These are phyloP conservation scores for Ampelomyces quisqualis DNA, from an alignment of 2,329 filamentous ascomycete genomes.

Conservation along the genomic window DNA sequence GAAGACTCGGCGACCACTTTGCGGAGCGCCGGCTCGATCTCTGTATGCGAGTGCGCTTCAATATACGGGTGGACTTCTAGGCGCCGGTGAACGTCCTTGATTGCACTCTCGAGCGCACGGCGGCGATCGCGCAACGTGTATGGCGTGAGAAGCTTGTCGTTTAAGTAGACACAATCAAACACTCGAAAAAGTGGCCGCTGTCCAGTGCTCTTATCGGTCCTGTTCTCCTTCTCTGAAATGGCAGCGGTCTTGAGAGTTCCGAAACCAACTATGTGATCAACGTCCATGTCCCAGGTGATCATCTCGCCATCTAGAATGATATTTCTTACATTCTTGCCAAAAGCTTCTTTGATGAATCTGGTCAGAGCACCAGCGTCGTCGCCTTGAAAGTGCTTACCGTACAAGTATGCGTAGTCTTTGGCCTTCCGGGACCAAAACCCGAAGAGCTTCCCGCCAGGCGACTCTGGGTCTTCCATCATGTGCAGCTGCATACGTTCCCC, in stretches of 20 bases:
- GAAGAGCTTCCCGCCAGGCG: conserved; percentile 72
- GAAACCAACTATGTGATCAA: conserved; percentile 83
- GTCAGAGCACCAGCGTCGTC: conserved; percentile 72
- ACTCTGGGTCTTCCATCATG: conserved; percentile 69
- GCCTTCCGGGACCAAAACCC: conserved; percentile 93
- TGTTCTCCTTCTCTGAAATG: conserved; percentile 73
- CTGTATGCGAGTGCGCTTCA: conserved; percentile 64
- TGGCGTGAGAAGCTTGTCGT: conserved; percentile 73
- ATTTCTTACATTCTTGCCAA: conserved; percentile 74
- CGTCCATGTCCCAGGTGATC: conserved; percentile 93
- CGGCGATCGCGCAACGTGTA: conserved; percentile 82
- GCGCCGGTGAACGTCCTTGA: conserved; percentile 69
- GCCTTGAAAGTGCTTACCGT: conserved; percentile 75
- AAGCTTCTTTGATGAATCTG: conserved; percentile 74
- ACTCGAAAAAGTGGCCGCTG: conserved; percentile 78
- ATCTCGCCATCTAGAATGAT: conserved; percentile 96
- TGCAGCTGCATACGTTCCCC: conserved; percentile 97
- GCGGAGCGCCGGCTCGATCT: conserved; percentile 77
- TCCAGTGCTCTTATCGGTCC: conserved; percentile 56
- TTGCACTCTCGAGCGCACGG: conserved; percentile 69
- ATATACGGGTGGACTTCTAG: conserved; percentile 79
- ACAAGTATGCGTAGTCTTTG: conserved; percentile 94
- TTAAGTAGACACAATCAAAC: conserved; percentile 90
- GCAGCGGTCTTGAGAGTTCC: conserved; percentile 93
- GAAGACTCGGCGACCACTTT: conserved; percentile 83